These are phyloP conservation scores for Patellifolia procumbens DNA, from an alignment of 179 eudicot species.

Conservation along the genomic window DNA sequence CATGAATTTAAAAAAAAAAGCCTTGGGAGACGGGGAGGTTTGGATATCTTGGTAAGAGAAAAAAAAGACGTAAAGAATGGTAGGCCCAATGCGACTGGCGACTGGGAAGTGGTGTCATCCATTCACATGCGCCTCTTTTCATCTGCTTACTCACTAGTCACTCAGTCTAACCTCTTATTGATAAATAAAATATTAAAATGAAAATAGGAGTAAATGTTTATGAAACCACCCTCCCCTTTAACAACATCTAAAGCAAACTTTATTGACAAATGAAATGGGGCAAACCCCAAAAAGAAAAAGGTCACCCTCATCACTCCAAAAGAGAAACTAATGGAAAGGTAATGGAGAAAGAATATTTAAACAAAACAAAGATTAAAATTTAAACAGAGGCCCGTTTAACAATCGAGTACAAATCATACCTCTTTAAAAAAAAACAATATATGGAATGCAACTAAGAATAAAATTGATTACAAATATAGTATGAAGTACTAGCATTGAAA, in stretches of 20 bases:
- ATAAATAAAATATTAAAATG: not conserved
- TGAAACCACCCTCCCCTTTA: not conserved
- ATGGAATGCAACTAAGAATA: not conserved
- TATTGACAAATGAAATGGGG: conserved; percentile 29
- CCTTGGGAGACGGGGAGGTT: conserved; percentile 8
- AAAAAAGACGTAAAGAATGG: not conserved
- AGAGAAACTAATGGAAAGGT: not conserved
- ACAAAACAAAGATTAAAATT: not conserved
- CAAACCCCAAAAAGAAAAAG: conserved; percentile 2
- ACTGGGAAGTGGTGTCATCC: conserved; percentile 24
- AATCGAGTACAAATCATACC: not conserved
- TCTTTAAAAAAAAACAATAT: not conserved
- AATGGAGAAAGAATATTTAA: not conserved
- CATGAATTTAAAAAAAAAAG: not conserved
- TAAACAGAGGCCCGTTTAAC: conserved; percentile 1
- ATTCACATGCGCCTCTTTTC: conserved; percentile 26
- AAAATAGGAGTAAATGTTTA: not conserved
- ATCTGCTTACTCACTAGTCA: conserved; percentile 2
- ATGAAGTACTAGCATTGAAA: not conserved
- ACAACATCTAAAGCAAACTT: conserved; percentile 14
- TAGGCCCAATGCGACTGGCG: conserved; percentile 18
- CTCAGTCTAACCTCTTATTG: not conserved
- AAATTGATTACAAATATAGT: conserved; percentile 21
- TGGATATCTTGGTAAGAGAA: conserved; percentile 10
- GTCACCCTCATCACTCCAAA: not conserved